Percentiles rank a stretch among this genome's conserved stretches.
Conservation (phyloP, 2,329 filamentous ascomycete genomes). For the Dendrostoma leiphaemia region DNA sequence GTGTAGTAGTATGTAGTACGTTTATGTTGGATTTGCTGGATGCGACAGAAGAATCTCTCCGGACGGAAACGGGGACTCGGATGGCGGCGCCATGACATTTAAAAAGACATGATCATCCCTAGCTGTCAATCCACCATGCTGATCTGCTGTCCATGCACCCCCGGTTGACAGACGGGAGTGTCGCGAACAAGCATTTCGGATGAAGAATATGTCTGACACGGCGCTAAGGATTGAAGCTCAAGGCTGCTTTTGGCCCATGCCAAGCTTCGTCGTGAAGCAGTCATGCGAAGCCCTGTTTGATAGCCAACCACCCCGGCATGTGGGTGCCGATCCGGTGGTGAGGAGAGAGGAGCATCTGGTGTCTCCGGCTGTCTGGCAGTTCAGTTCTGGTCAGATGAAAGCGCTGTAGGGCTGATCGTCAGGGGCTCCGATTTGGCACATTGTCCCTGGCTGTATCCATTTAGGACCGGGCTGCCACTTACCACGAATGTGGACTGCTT, state of each 20-base stretch:
- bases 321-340: constrained; percentile 1
- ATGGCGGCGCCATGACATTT: background rate
- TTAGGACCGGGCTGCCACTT: background rate
- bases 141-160: background rate
- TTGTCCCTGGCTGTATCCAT: too few species aligned
- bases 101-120: background rate
- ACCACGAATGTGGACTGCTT: too few species aligned
- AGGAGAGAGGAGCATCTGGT: background rate
- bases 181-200: constrained; percentile 2
- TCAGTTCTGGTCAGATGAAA: background rate
- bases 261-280: background rate
- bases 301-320: background rate
- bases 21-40: background rate
- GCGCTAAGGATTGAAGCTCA: background rate
- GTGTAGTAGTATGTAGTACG: background rate
- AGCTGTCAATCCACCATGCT: background rate
- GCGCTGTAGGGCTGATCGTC: background rate
- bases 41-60: background rate
- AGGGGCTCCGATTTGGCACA: too few species aligned
- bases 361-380: background rate
- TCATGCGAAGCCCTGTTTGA: constrained; percentile 4
- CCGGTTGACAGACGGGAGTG: constrained; percentile 3
- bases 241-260: background rate
- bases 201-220: background rate
- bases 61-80: background rate